Conservation (phyloP, 352 stramenopile genomes). For the Phytophthora tentaculata region DNA sequence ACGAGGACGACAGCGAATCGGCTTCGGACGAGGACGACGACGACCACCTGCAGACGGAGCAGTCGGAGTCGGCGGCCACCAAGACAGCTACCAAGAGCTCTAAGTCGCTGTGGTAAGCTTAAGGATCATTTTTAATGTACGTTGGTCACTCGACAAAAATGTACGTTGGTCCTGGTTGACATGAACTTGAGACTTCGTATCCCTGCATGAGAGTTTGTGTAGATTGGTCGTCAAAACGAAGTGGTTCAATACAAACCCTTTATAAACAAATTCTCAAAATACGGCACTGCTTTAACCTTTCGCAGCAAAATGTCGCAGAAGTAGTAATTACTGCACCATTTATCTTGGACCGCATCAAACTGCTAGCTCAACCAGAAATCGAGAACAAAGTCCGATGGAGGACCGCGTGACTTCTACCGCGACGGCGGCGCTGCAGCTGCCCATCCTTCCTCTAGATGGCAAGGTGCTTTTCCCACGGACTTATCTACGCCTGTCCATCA, state of each 20-base stretch:
- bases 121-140: constrained; percentile 31
- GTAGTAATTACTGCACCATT: background rate
- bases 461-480: constrained; percentile 81
- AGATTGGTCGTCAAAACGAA: constrained; percentile 26
- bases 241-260: constrained; percentile 19
- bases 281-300: too few relatives aligned
- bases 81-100: constrained; percentile 61
- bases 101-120: constrained; percentile 30
- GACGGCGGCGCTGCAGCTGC: constrained; percentile 47
- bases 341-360: constrained; percentile 3
- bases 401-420: constrained; percentile 25
- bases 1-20: constrained; percentile 21
- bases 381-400: constrained; percentile 32
- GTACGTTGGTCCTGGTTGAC: constrained; percentile 23
- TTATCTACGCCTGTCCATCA: constrained; percentile 77
- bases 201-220: constrained; percentile 16
- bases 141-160: constrained; percentile 29
- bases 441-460: constrained; percentile 70
- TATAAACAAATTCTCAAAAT: background rate
- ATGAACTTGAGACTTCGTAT: constrained; percentile 26
- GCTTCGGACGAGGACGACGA: constrained; percentile 32
- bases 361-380: constrained; percentile 30
- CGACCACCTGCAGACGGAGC: constrained; percentile 44
- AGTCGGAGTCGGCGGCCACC: constrained; percentile 61
- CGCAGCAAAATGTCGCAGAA: too few relatives aligned